Conservation (phyloP, 2,329 filamentous ascomycete species). For the Sclerotiophoma versabilis region DNA sequence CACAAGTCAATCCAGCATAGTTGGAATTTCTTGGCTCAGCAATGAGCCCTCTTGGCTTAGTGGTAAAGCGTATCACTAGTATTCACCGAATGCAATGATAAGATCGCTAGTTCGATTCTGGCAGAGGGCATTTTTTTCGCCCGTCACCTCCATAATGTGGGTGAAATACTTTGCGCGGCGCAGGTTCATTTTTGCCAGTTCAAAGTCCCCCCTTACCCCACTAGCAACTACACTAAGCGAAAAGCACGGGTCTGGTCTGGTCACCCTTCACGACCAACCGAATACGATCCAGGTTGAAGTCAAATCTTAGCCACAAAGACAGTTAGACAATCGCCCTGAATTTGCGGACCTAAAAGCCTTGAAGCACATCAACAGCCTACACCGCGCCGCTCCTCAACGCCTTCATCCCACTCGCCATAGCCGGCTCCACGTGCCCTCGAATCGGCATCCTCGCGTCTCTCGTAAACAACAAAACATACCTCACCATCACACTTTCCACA, state of each 20-base stretch:
- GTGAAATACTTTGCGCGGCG: neutral
- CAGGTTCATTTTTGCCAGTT: neutral
- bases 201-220: neutral
- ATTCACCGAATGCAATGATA: constrained; percentile 18
- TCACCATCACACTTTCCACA: constrained; percentile 39
- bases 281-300: too few relatives aligned
- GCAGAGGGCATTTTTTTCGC: constrained; percentile 14
- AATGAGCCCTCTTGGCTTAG: constrained; percentile 19
- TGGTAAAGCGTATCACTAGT: constrained; percentile 24
- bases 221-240: constrained; percentile 6
- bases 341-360: neutral
- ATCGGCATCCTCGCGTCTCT: constrained; percentile 24
- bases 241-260: neutral
- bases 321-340: too few relatives aligned
- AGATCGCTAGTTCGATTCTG: constrained; percentile 22
- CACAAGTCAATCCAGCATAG: constrained; percentile 14
- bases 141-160: too few relatives aligned
- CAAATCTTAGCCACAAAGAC: too few relatives aligned
- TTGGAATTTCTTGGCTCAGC: constrained; percentile 3
- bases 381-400: constrained; percentile 24
- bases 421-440: constrained; percentile 28
- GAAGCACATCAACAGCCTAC: neutral
- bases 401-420: constrained; percentile 32
- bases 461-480: constrained; percentile 42
- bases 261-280: neutral